These are phyloP conservation scores for Anthracocystis walkeri DNA, from an alignment of 1,284 basidiomycete genomes.

Conservation along the genomic window DNA sequence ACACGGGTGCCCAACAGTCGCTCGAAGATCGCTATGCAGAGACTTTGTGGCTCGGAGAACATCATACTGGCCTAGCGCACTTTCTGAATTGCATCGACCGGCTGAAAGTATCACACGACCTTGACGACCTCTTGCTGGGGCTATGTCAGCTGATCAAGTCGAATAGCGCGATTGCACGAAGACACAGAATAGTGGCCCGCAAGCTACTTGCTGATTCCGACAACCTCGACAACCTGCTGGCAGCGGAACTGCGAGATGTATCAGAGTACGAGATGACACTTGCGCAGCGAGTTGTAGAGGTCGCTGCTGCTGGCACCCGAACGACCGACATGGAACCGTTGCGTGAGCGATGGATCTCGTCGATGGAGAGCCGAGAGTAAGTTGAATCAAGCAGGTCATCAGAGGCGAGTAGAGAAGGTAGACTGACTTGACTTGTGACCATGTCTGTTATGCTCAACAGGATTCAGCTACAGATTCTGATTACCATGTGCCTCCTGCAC, in stretches of 20 bases:
- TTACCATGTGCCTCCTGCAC: constrained; percentile 41
- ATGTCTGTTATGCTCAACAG: constrained; percentile 12
- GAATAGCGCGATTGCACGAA: constrained; percentile 23
- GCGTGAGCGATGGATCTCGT: constrained; percentile 25
- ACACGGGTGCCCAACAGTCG: not conserved
- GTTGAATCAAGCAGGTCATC: not conserved
- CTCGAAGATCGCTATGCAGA: constrained; percentile 31
- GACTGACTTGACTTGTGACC: not conserved
- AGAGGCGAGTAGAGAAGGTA: not conserved
- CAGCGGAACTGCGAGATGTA: not conserved
- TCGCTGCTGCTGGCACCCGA: not conserved
- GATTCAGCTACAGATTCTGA: constrained; percentile 45
- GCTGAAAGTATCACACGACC: constrained; percentile 14
- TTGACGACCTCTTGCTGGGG: constrained; percentile 23
- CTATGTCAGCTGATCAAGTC: constrained; percentile 35
- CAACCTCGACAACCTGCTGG: not conserved
- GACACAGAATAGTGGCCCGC: constrained; percentile 13
- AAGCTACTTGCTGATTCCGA: not conserved
- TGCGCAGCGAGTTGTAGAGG: constrained; percentile 8
- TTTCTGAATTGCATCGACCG: constrained; percentile 42
- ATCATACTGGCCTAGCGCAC: constrained; percentile 36
- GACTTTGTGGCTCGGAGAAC: constrained; percentile 45
- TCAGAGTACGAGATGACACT: constrained; percentile 24
- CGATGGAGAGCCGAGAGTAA: constrained; percentile 54
- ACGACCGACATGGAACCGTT: constrained; percentile 2